Evolutionary conservation across 805 yeast genomes (phyloP), one percentile per base, ranked within the genome.

Genomic region (Hanseniaspora singularis): DNA sequence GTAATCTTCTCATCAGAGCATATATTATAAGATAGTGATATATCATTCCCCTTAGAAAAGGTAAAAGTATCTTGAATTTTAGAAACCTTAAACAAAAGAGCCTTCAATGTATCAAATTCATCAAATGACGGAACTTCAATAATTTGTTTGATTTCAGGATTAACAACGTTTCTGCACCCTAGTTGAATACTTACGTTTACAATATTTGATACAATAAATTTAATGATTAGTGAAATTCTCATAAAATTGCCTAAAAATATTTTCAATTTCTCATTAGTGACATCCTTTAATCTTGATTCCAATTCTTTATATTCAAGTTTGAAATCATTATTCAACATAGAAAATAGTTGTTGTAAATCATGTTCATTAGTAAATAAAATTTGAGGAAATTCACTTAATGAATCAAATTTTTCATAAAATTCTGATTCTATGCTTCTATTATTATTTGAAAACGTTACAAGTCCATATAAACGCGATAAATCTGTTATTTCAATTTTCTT

Each of bases 201-300:
- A 7, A 43, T 30, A 14, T 34, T 38, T n/a, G 47, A 44, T n/a
- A 31, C 18, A 3, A 44, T 37, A n/a, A 44, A 44, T 22, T 44
- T 44, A 11, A 44, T 23, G 15, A 44, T n/a, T 8, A 37, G 19
- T 6, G 48, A 37, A 12, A 36, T 44, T 26, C 37, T 44, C 26
- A 37, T 10, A 18, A 44, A 37, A 23, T 37, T 32, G 22, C 37
- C 48, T 9, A 37, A 14, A 23, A 31, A 44, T 12, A 23, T 19
- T 16, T 44, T 37, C 16, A 20, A 11, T n/a, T 14, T 9, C 10
- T 3, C 23, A 26, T 44, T 31, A 3, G 18, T 23, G 9, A 41
- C 20, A 10, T n/a, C n/a, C 8, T 41, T 34, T 15, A 41, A 19
- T 3, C 14, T 16, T 5, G 26, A 8, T 30, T 44, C 41, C 12